Base-by-base conservation (phyloP, 768 basidiomycete genomes). In the Thelephora aurantiotincta region DNA sequence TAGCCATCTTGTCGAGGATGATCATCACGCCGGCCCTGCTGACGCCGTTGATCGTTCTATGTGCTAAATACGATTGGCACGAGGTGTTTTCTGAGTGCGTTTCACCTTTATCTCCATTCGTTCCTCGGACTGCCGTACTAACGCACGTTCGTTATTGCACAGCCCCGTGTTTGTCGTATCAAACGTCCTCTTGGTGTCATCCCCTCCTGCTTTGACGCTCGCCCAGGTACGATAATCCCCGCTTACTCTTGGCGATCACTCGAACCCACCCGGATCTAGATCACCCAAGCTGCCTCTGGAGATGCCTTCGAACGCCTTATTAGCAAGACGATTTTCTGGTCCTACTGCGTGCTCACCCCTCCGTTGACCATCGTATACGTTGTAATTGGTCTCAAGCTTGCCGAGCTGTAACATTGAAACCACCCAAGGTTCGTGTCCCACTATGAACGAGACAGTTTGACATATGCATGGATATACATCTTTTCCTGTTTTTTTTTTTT, bases 271-370 rank as follows among this genome's bases (percentile, higher is more conserved):
- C 20, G 14, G 42, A 11, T 38, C 6, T 69, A 86, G 70, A 88
- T 92, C 56, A 89, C 90, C 0, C 84, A 89, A 60, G 82, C 85
- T 57, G 84, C 82, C 1, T 82, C 69, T 0, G 86, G 88, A 2
- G 88, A 88, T 56, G 80, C 87, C 0, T 97, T 98, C 58, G 94
- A 97, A 65, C 71, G 90, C 1, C 72, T 97, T 33, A 84, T 96
- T 60, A 82, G 80, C 50, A 75, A 87, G 46, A 97, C 93, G 0
- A 88, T 97, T 50, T 91, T 91, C 60, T 92, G 90, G 89, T 74
- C 82, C 2, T 97, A 94, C 58, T 91, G 87, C 54, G 65, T 90
- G 33, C 67, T 92, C 48, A 93, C 92, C 0, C 91, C 92, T 2
- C 85, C 87, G 2, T 71, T 82, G n/a, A 88, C 80, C 47, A 78